Conservation (phyloP, 352 stramenopile species). For the Blastocystis sp. region DNA sequence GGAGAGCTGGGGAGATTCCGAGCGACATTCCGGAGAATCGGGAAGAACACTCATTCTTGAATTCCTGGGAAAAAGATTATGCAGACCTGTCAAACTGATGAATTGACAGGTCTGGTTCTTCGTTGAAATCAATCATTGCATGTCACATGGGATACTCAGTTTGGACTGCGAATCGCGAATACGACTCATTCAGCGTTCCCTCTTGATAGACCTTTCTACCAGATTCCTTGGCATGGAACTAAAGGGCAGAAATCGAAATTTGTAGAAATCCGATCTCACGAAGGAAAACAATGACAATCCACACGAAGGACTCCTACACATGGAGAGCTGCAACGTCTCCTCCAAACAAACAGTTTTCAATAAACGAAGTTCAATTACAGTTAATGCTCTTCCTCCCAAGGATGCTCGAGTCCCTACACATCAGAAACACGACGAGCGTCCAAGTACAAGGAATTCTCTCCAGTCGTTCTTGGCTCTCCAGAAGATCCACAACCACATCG, state of each 20-base stretch:
- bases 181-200: too few species aligned
- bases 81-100: not conserved
- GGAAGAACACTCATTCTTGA: not conserved
- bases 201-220: too few species aligned
- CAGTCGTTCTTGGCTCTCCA: conserved; percentile 54
- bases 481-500: conserved; percentile 56
- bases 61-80: not conserved
- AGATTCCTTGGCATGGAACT: not conserved
- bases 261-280: too few species aligned
- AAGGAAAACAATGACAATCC: too few species aligned
- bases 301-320: not conserved
- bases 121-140: not conserved
- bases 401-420: conserved; percentile 41
- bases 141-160: not conserved
- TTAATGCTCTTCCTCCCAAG: conserved; percentile 48
- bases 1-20: not conserved
- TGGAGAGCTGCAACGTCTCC: not conserved
- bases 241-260: too few species aligned
- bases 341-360: conserved; percentile 9
- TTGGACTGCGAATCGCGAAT: not conserved
- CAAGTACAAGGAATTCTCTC: conserved; percentile 55
- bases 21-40: not conserved
- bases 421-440: not conserved
- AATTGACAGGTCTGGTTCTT: not conserved
- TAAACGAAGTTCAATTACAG: not conserved